A percentile compares a stretch with the other conserved stretches of the same genome.
phyloP scores from a whole-genome alignment of 176 grass and related monocot genomes.

The Aegilops umbellulata region DNA sequence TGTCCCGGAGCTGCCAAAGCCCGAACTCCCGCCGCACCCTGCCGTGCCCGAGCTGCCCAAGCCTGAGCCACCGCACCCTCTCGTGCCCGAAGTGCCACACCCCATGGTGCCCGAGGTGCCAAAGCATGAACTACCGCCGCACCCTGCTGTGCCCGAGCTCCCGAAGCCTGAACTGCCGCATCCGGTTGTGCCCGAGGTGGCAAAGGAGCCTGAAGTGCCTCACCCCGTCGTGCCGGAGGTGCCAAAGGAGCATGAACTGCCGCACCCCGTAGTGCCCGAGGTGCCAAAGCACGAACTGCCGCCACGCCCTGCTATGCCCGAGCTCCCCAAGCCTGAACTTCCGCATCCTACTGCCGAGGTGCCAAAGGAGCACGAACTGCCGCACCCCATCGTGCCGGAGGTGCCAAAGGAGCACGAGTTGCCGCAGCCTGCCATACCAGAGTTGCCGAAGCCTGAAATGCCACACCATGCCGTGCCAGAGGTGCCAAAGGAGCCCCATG shows the following conservation, averaged over 20 bases:
- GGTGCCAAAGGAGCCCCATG: not conserved
- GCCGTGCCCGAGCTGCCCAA: not conserved
- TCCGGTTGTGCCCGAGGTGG: not conserved
- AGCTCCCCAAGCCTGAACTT: conserved; percentile 18
- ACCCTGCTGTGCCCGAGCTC: not conserved
- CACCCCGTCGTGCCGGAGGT: not conserved
- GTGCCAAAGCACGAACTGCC: not conserved
- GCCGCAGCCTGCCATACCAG: not conserved
- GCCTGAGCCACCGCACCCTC: not conserved
- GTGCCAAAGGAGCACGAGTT: not conserved
- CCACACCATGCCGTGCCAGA: not conserved
- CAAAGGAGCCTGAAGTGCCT: not conserved
- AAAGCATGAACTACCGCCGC: not conserved
- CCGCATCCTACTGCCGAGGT: not conserved
- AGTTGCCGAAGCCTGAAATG: not conserved
- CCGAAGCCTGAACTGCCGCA: not conserved
- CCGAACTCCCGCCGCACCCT: not conserved
- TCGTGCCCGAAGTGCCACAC: too few species aligned
- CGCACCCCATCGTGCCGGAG: not conserved
- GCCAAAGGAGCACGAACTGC: not conserved
- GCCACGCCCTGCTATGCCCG: not conserved
- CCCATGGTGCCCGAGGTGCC: not conserved
- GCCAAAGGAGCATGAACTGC: not conserved
- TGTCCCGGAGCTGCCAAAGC: not conserved
- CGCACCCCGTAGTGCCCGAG: not conserved